Conservation (phyloP, 2,329 filamentous ascomycete species). For the Hypomyces rosellus region DNA sequence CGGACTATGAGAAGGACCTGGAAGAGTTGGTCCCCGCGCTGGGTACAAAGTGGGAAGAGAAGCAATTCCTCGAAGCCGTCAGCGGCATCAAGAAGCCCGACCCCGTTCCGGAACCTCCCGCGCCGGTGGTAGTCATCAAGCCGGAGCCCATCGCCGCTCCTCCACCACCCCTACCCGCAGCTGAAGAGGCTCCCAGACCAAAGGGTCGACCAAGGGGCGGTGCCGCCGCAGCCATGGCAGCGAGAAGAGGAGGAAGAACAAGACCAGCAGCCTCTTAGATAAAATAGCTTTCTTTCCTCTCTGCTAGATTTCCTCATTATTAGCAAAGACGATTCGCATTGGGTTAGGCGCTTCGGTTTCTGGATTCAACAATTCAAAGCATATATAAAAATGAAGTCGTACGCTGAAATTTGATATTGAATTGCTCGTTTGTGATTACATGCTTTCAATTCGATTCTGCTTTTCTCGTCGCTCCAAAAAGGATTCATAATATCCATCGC, state of each 20-base stretch:
- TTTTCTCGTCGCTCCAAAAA: too few species aligned
- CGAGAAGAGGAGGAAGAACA: constrained; percentile 24
- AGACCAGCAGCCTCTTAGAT: constrained; percentile 16
- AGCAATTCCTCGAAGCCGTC: constrained; percentile 39
- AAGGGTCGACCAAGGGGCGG: constrained; percentile 22
- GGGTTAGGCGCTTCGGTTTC: not conserved
- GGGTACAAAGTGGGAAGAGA: constrained; percentile 37
- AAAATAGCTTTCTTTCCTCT: not conserved
- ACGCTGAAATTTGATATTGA: not conserved
- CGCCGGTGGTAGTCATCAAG: constrained; percentile 16
- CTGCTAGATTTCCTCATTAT: not conserved
- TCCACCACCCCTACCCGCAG: constrained; percentile 10
- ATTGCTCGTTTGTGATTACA: not conserved
- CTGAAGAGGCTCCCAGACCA: constrained; percentile 18
- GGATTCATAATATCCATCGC: too few species aligned
- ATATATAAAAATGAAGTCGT: not conserved
- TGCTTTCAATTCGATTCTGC: not conserved
- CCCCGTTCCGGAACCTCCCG: constrained; percentile 16
- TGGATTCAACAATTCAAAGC: not conserved
- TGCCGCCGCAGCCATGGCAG: constrained; percentile 14
- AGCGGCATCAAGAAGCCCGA: constrained; percentile 36
- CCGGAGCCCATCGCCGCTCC: constrained; percentile 20
- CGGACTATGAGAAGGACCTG: constrained; percentile 18
- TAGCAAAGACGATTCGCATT: not conserved
- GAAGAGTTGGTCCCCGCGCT: constrained; percentile 34